phyloP scores from a whole-genome alignment of 441 rosid species.

The Croton laevigatus region DNA sequence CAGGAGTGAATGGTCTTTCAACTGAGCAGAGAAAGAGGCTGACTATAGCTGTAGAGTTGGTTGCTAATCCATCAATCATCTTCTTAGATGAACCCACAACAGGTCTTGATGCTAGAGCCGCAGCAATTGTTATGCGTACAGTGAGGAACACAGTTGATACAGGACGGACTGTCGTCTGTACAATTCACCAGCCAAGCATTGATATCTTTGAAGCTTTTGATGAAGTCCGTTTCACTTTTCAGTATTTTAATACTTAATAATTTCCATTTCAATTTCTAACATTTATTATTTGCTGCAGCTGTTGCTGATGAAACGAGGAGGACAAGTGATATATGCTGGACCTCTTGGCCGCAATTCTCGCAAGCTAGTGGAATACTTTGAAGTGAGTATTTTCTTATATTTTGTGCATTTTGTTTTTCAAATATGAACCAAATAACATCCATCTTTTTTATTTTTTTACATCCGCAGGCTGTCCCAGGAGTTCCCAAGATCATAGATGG shows the following conservation, averaged over 20 bases:
- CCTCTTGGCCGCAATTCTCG: slow-evolving; percentile 47
- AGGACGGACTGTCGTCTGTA: slow-evolving; percentile 82
- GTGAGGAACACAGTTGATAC: slow-evolving; percentile 87
- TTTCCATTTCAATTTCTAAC: neutral
- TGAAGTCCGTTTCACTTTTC: slow-evolving; percentile 41
- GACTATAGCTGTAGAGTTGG: slow-evolving; percentile 81
- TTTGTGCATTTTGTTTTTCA: neutral
- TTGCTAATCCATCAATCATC: slow-evolving; percentile 74
- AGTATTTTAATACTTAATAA: neutral
- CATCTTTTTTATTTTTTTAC: neutral
- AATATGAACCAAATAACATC: slow-evolving; percentile 7
- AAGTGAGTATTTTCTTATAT: slow-evolving; percentile 31
- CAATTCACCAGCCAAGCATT: slow-evolving; percentile 86
- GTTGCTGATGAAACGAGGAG: slow-evolving; percentile 58
- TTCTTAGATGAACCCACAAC: slow-evolving; percentile 92
- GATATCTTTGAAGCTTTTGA: slow-evolving; percentile 89
- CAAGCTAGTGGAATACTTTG: slow-evolving; percentile 52
- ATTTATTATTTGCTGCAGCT: slow-evolving; percentile 29
- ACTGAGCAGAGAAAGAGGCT: slow-evolving; percentile 76
- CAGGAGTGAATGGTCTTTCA: slow-evolving; percentile 71
- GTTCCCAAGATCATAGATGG: slow-evolving; percentile 49
- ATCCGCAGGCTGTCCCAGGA: slow-evolving; percentile 49
- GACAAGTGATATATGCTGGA: slow-evolving; percentile 57
- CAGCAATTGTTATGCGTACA: slow-evolving; percentile 85
- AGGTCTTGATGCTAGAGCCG: slow-evolving; percentile 89